Base-by-base conservation (phyloP, 2,329 filamentous ascomycete species). In the Fusarium sp. region DNA sequence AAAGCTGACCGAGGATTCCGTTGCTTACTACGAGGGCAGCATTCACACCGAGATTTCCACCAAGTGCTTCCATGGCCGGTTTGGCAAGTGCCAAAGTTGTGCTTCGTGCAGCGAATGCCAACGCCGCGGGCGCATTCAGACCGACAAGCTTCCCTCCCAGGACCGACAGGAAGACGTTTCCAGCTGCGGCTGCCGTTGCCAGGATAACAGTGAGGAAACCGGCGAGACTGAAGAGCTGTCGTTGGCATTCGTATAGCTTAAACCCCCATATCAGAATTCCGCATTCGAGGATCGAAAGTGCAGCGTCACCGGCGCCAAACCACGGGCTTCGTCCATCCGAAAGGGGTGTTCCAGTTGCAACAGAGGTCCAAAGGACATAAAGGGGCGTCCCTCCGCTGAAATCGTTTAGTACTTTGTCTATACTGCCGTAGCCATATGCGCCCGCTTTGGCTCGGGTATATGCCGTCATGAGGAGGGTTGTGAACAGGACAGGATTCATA, bases 221-320 rank as follows among this genome's bases (percentile, higher is more conserved):
- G 0, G 82, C 82, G 3, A 80, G 71, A 28, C 84, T 86, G 50
- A 85, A 81, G 4, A 88, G 80, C 55, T 86, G 85, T 6, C 72
- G 68, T 8, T 86, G 85, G 76, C 85, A 87, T 69, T 87, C 85
- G 71, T 84, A 87, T 7, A 88, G 80, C 77, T 88, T 88, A 70
- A 88, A 83, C 1, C 86, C 86, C 86, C 86, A 88, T 7, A 83
- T 81, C 6, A 88, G 81, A 30, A 88, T 86, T 16, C 86, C 86
- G 7, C 84, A 83, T 73, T 88, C 85, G 7, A 88, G 84, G 7
- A 88, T 76, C 0, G 85, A 84, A 3, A 84, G 80, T 0, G 86
- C 86, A 7, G 84, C 76, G 66, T 88, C 86, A 14, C 86, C 86
- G 0, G 86, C 86, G 6, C 85, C 85, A 57, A 84, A 83, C 79